Evolutionary conservation across 345 rosid genomes (phyloP), one percentile per base, ranked within the genome.

Genomic region (Adansonia digitata): DNA sequence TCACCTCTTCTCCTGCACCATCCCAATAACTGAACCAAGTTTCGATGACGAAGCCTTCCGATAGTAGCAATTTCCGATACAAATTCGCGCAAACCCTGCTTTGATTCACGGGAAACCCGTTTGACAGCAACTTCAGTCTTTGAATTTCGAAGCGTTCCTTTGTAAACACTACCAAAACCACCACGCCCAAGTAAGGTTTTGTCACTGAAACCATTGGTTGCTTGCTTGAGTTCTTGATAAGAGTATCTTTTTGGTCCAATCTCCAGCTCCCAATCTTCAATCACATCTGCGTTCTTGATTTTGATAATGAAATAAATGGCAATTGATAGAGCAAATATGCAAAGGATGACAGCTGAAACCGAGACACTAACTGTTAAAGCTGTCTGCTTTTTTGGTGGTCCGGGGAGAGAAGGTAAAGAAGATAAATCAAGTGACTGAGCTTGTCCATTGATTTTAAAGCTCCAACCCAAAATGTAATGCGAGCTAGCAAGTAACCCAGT

Each of bases 31-130:
- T n/a, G n/a, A n/a, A n/a, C n/a, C n/a, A n/a, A n/a, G n/a, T n/a
- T n/a, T n/a, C n/a, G n/a, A n/a, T n/a, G n/a, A 87, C 97, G 88
- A 82, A 94, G 92, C 74, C 92, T 89, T 24, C 98, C 98, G 1
- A 92, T 88, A 74, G 87, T 94, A 1, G 90, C 83, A 11, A 94
- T 92, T 85, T 94, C 97, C 0, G 98, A 84, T 22, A 83, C 88
- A 70, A 94, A 94, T 82, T 94, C 89, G 37, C 85, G 90, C 77
- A 94, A 69, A n/a, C 98, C 98, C n/a, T n/a, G n/a, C n/a, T n/a
- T n/a, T n/a, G n/a, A n/a, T n/a, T n/a, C n/a, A n/a, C n/a, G n/a
- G n/a, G 91, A 89, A 26, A 94, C 83, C 77, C 84, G 81, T 77
- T 94, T 94, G 40, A 94, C 98, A 0, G n/a, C n/a, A n/a, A n/a